Base-by-base conservation (phyloP, 2,329 filamentous ascomycete species). In the Truncatella angustata region DNA sequence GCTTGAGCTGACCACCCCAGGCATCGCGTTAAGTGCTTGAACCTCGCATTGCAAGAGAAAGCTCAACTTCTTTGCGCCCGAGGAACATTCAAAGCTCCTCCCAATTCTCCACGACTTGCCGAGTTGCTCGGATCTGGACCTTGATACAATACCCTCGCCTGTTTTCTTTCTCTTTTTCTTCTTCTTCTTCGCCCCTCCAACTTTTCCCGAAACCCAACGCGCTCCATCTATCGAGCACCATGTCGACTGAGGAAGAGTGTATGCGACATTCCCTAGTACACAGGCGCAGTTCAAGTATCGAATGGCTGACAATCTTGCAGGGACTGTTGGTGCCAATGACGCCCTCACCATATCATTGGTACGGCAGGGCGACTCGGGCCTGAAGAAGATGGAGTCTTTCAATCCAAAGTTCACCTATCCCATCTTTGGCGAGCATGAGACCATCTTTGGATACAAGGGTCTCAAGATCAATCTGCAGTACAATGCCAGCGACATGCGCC, bases 391-490 rank as follows among this genome's bases (percentile, higher is more conserved):
- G 60, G 79, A 81, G 23, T 80, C 82, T 24, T 97, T 99, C 70
- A 80, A 90, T 55, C 95, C 94, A 0, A 82, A 83, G 64, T 95
- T 92, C 68, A 97, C 93, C 16, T 96, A 97, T 70, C 77, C 90
- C 1, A 88, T 99, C 57, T 97, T 97, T 61, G 91, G 91, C 63
- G 88, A 97, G n/a, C 87, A 94, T 7, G 91, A 99, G 70, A 82
- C 80, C 26, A 93, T 97, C 58, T 92, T 96, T 62, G 93, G 93
- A 34, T 96, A 97, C 76, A 86, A 91, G 66, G 84, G 85, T 50
- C 79, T 96, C 51, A 84, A 84, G 58, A 86, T 97, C 65, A 82
- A 84, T 56, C 73, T 97, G 51, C 84, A 84, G 56, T 86, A 77
- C 60, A 75, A 84, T 65, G 79, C 81, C 14, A 80, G 76, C 66